Conservation (phyloP, 176 grass and related monocot species). For the Juncus inflexus region DNA sequence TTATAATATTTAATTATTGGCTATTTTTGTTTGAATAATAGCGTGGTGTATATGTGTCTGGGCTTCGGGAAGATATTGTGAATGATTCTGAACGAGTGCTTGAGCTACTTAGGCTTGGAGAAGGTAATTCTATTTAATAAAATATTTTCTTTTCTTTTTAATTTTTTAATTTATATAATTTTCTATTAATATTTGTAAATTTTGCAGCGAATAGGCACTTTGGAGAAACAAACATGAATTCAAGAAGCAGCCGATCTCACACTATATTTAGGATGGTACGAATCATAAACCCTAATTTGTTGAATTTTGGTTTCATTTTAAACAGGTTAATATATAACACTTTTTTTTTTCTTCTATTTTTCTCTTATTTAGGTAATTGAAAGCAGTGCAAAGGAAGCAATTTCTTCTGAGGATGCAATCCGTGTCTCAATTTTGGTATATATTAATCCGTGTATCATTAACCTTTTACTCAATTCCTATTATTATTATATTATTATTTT, state of each 20-base stretch:
- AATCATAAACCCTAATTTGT: slow-evolving; percentile 6
- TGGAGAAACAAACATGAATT: slow-evolving; percentile 94
- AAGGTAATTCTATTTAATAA: slow-evolving; percentile 40
- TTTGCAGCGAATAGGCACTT: slow-evolving; percentile 85
- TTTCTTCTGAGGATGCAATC: slow-evolving; percentile 54
- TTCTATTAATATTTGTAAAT: slow-evolving; percentile 7
- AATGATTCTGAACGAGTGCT: slow-evolving; percentile 76
- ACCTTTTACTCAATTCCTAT: neutral
- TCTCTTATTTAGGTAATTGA: slow-evolving; percentile 64
- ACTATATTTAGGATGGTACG: slow-evolving; percentile 98
- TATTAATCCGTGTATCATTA: neutral
- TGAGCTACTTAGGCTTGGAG: slow-evolving; percentile 70
- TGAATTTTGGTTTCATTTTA: slow-evolving; percentile 17
- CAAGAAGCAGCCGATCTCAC: slow-evolving; percentile 74
- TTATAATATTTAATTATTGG: slow-evolving; percentile 2
- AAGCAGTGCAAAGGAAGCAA: slow-evolving; percentile 58
- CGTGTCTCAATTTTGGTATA: slow-evolving; percentile 84
- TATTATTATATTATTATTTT: neutral
- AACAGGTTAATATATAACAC: neutral
- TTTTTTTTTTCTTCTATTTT: neutral
- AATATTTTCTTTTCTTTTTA: neutral
- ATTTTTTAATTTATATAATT: neutral
- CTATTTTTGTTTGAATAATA: slow-evolving; percentile 25
- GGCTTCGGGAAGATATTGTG: slow-evolving; percentile 75
- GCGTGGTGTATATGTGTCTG: slow-evolving; percentile 79